Evolutionary conservation across 2,329 filamentous ascomycete genomes (phyloP), one percentile per base, ranked within the genome.

Genomic region (Cadophora luteo-olivacea): DNA sequence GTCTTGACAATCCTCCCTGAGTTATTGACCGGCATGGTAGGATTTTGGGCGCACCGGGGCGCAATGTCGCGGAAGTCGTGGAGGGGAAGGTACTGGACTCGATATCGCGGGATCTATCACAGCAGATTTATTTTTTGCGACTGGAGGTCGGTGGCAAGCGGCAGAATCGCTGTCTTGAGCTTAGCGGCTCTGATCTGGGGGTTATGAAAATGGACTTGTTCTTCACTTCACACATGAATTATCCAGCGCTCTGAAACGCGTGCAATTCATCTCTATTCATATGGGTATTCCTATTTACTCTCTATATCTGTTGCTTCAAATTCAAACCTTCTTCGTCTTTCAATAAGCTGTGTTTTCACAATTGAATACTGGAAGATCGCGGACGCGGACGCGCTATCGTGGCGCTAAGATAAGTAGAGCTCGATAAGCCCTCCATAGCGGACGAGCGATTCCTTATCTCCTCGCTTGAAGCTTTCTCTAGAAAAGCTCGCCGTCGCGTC

Each of bases 1-100:
- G 87, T 85, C 84, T 92, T 91, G 76, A 85, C 82, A 77, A 92
- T 91, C 77, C 88, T 87, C 73, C 90, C 89, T 68, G 90, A 89
- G 51, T 85, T 85, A 76, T 86, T 86, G 75, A 84, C 82, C 75
- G 86, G 84, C 88, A 90, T 90, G 70, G 80, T 85, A 82, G 76
- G 19, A 22, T 75, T 60, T 51, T 12, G 38, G 9, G 45, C 63
- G 41, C 54, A n/a, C n/a, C 32, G 41, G 22, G 52, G 55, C 36
- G 54, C 41, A 51, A 52, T 38, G 33, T 67, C 61, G 55, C 24
- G 61, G 36, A 24, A 51, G 22, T 51, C 5, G 41, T 52, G 48
- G 61, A 25, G 48, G 54, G 54, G 25, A 51, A 52, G 25, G n/a
- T 24, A 12, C 29, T 61, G 9, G 24, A 16, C 36, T 45, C 49